Evolutionary conservation across 2,329 filamentous ascomycete species (phyloP).

Genomic region (Ophiognomonia clavigignenti-juglandacearum): DNA sequence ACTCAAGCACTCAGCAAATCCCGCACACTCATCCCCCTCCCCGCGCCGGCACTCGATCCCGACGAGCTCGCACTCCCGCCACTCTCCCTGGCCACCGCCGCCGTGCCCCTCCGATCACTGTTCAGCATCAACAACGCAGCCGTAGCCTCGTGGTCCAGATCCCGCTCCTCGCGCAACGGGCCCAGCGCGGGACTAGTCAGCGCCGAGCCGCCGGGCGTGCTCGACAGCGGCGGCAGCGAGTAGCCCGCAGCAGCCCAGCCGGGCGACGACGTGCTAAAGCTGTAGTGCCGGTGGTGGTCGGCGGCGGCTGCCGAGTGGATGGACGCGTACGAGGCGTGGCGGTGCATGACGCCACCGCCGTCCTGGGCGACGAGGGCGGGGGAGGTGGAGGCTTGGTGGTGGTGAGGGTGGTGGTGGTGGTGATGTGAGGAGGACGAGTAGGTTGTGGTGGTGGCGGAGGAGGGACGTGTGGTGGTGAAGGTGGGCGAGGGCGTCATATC

Average conservation of each 20-base stretch:
- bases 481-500: constrained; percentile 42
- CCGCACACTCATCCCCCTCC: constrained; percentile 47
- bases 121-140: constrained; percentile 86
- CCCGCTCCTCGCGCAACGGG: constrained; percentile 42
- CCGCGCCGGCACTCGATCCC: constrained; percentile 2
- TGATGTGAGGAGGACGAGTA: constrained; percentile 43
- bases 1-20: constrained; percentile 50
- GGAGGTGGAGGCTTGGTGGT: constrained; percentile 37
- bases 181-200: constrained; percentile 54
- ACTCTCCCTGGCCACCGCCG: neutral
- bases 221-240: too few species aligned
- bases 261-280: constrained; percentile 41
- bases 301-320: constrained; percentile 32
- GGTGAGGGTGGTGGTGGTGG: constrained; percentile 42
- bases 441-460: constrained; percentile 15
- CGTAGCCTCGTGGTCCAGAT: constrained; percentile 72
- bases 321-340: constrained; percentile 51
- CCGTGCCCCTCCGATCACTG: constrained; percentile 59
- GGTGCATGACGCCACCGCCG: constrained; percentile 19
- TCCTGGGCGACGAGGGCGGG: constrained; percentile 16
- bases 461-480: constrained; percentile 29
- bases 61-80: too few species aligned
- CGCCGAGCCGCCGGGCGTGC: constrained; percentile 39
- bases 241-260: constrained; percentile 29
- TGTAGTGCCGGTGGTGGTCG: constrained; percentile 34